These are phyloP conservation scores for Nannochloropsis gaditana DNA, from an alignment of 108 stramenopile species.

Conservation along the genomic window DNA sequence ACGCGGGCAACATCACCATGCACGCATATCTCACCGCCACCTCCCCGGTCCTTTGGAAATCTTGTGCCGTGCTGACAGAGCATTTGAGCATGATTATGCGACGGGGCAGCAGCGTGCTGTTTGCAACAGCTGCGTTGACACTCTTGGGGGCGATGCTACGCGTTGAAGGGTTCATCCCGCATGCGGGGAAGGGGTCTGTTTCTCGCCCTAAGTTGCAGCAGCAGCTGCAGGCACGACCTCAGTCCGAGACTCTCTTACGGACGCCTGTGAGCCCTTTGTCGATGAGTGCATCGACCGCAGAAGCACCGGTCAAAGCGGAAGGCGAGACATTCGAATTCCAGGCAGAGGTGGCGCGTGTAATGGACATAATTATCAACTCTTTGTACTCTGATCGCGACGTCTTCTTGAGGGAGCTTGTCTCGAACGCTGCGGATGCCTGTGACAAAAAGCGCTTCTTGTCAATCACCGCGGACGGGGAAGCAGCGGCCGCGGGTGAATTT, in stretches of 20 bases:
- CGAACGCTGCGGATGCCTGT: slow-evolving; percentile 57
- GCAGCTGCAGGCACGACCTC: background rate
- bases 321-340: slow-evolving; percentile 61
- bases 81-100: too few relatives aligned
- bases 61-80: too few relatives aligned
- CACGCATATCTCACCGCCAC: too few relatives aligned
- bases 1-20: too few relatives aligned
- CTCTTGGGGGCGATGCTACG: background rate
- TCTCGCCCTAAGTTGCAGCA: slow-evolving; percentile 11
- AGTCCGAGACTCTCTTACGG: background rate
- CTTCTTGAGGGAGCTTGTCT: slow-evolving; percentile 56
- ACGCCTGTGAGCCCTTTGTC: slow-evolving; percentile 21
- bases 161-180: background rate
- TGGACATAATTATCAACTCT: slow-evolving; percentile 98
- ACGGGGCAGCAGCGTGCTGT: background rate
- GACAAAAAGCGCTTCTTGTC: slow-evolving; percentile 57
- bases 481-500: slow-evolving; percentile 34
- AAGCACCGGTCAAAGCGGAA: slow-evolving; percentile 20
- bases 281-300: slow-evolving; percentile 31
- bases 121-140: background rate
- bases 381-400: slow-evolving; percentile 66
- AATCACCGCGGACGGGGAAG: slow-evolving; percentile 43
- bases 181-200: background rate
- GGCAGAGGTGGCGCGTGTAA: slow-evolving; percentile 87
- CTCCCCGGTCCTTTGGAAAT: too few relatives aligned